A percentile compares a stretch with the other conserved stretches of the same genome.
phyloP scores from a whole-genome alignment of 2,329 filamentous ascomycete genomes.

The Trichoderma sp. region DNA sequence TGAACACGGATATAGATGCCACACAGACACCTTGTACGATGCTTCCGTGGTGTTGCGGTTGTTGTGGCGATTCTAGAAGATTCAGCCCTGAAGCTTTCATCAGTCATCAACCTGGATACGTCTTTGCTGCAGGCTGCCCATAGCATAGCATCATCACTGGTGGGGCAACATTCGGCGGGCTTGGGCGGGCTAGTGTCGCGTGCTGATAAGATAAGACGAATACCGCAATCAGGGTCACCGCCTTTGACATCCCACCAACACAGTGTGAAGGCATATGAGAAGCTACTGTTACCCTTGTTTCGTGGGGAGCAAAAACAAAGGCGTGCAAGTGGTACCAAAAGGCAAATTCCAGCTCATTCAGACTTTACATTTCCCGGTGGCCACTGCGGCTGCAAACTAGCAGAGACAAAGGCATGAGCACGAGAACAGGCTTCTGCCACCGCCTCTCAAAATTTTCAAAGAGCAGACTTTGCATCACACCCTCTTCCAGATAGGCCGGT shows the following conservation, averaged over 20 bases:
- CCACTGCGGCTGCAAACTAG: not conserved
- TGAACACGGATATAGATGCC: slow-evolving; percentile 1
- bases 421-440: not conserved
- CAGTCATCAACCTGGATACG: slow-evolving; percentile 16
- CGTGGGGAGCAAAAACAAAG: not conserved
- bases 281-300: slow-evolving; percentile 11
- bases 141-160: slow-evolving; percentile 20
- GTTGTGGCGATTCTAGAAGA: slow-evolving; percentile 20
- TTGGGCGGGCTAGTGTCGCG: slow-evolving; percentile 13
- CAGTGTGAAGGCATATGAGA: not conserved
- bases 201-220: slow-evolving; percentile 22
- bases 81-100: slow-evolving; percentile 19
- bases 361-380: not conserved
- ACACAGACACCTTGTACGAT: not conserved
- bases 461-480: slow-evolving; percentile 18
- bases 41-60: not conserved
- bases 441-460: not conserved
- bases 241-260: slow-evolving; percentile 19
- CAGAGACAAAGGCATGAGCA: slow-evolving; percentile 5
- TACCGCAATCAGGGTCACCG: slow-evolving; percentile 6
- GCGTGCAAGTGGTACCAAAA: not conserved
- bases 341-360: not conserved
- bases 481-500: not conserved
- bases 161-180: slow-evolving; percentile 10
- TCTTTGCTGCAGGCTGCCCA: slow-evolving; percentile 8